phyloP scores from a whole-genome alignment of 1,284 basidiomycete genomes.

The Phellopilus nigrolimitatus region DNA sequence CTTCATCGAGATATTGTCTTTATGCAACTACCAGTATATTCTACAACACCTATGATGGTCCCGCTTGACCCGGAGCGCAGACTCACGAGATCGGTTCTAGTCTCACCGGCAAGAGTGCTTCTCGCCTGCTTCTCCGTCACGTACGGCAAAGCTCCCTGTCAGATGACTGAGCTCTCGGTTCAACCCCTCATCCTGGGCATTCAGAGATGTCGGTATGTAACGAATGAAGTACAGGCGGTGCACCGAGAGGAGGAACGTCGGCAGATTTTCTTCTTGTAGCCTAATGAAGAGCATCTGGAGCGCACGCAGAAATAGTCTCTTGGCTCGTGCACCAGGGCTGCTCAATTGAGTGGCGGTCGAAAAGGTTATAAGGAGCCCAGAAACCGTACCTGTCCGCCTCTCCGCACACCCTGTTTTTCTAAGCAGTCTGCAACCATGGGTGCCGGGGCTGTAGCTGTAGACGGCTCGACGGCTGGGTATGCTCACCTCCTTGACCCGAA shows the following conservation, averaged over 20 bases:
- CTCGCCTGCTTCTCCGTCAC: no score
- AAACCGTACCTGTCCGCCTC: background rate
- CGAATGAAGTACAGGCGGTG: constrained; percentile 2
- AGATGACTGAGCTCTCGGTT: constrained; percentile 7
- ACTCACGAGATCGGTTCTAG: no score
- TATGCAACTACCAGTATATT: no score
- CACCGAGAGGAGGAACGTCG: constrained; percentile 13
- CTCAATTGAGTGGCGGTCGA: background rate
- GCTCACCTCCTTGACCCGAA: constrained; percentile 19
- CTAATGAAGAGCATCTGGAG: no score
- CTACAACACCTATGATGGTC: no score
- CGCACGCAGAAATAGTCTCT: no score
- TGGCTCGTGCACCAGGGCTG: background rate
- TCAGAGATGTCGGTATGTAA: background rate
- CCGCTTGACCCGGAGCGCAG: no score
- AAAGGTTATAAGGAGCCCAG: background rate
- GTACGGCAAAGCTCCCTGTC: background rate
- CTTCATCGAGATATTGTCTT: no score
- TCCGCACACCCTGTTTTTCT: background rate
- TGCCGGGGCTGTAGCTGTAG: constrained; percentile 12
- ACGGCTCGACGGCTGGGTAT: constrained; percentile 8
- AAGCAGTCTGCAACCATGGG: constrained; percentile 9
- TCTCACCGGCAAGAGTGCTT: no score
- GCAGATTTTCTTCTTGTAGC: background rate
- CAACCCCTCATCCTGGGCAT: background rate